A percentile compares a stretch with the other conserved stretches of the same genome.
Evolutionary conservation across 2,329 filamentous ascomycete genomes (phyloP).

Genomic region (Hymenoscyphus fraxineus): DNA sequence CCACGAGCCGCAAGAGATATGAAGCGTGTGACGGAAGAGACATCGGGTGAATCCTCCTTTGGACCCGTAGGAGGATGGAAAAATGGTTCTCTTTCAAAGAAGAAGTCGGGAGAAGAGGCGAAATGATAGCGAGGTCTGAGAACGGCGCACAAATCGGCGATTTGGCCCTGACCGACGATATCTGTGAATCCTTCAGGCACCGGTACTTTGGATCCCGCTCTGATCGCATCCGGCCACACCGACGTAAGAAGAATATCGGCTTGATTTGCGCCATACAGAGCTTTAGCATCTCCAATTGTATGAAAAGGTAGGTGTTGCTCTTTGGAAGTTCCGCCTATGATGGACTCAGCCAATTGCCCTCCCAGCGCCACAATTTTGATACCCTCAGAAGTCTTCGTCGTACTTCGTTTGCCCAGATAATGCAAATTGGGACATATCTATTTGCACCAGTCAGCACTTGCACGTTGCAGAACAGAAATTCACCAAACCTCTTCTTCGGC

Average conservation of each 20-base stretch:
- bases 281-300: slow-evolving; percentile 70
- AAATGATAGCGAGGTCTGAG: slow-evolving; percentile 94
- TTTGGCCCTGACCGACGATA: slow-evolving; percentile 56
- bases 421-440: slow-evolving; percentile 84
- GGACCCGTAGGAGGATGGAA: slow-evolving; percentile 55
- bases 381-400: slow-evolving; percentile 85
- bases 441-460: slow-evolving; percentile 13
- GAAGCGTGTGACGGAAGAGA: slow-evolving; percentile 73
- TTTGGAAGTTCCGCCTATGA: slow-evolving; percentile 59
- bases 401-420: slow-evolving; percentile 81
- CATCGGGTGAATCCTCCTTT: slow-evolving; percentile 46
- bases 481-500: slow-evolving; percentile 61
- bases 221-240: slow-evolving; percentile 76
- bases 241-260: slow-evolving; percentile 86
- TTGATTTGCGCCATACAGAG: slow-evolving; percentile 69
- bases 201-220: slow-evolving; percentile 61
- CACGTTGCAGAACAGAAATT: background rate
- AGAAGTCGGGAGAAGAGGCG: slow-evolving; percentile 58
- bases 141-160: slow-evolving; percentile 73
- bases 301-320: slow-evolving; percentile 77
- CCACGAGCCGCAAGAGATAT: slow-evolving; percentile 80
- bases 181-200: slow-evolving; percentile 50
- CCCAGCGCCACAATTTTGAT: slow-evolving; percentile 84
- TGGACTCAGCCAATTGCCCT: slow-evolving; percentile 61
- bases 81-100: slow-evolving; percentile 91